Percentiles rank a stretch among this genome's conserved stretches.
Evolutionary conservation across 2,329 filamentous ascomycete species (phyloP).

Genomic region (Annulohypoxylon truncatum): DNA sequence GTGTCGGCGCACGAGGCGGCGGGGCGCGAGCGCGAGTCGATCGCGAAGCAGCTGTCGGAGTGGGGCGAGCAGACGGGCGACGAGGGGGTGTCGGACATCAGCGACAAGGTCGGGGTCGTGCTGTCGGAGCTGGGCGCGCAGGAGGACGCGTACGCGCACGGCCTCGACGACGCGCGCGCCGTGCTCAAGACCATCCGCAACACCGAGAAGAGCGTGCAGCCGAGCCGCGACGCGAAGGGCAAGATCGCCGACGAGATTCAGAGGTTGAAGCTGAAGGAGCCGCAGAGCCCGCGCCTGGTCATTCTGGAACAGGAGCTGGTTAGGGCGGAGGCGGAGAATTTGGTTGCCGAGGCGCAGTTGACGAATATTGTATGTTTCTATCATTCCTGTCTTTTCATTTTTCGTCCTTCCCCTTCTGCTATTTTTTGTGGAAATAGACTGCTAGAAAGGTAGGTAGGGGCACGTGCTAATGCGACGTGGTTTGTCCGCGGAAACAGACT

Average conservation of each 20-base stretch:
- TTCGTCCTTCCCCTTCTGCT: too few species aligned
- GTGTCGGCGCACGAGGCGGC: conserved; percentile 87
- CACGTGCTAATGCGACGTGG: conserved; percentile 1
- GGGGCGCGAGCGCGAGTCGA: conserved; percentile 82
- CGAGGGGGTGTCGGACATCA: conserved; percentile 87
- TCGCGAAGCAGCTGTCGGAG: conserved; percentile 91
- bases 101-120: conserved; percentile 94
- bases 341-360: conserved; percentile 96
- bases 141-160: conserved; percentile 88
- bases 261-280: conserved; percentile 91
- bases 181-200: conserved; percentile 93
- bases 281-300: conserved; percentile 81
- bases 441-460: neutral
- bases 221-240: conserved; percentile 84
- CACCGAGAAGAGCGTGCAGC: conserved; percentile 95
- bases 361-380: conserved; percentile 80
- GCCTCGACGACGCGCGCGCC: conserved; percentile 84
- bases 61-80: conserved; percentile 96
- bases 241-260: conserved; percentile 95
- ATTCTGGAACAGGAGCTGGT: conserved; percentile 96
- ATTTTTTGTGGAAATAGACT: neutral
- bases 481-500: too few species aligned
- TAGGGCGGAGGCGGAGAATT: conserved; percentile 91
- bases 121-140: conserved; percentile 93
- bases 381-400: conserved; percentile 40